Percentiles rank a stretch among this genome's conserved stretches.
Conservation (phyloP, 2,329 filamentous ascomycete genomes). For the Zymoseptoria pseudotritici region DNA sequence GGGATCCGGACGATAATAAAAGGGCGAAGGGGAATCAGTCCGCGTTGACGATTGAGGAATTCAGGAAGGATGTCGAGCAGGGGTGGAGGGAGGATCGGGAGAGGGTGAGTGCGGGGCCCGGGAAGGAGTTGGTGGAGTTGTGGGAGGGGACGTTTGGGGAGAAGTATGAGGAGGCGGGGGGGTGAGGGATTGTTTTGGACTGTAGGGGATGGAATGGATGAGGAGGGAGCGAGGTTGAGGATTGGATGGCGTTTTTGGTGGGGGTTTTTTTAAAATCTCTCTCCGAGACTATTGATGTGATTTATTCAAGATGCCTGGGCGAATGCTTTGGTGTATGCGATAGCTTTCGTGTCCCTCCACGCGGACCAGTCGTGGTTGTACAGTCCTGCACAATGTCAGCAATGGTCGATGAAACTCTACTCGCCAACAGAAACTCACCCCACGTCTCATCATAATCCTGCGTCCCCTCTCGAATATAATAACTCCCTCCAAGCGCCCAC, state of each 20-base stretch:
- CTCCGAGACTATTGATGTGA: neutral
- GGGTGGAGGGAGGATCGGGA: slow-evolving; percentile 44
- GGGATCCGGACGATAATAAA: slow-evolving; percentile 53
- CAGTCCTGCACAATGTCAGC: slow-evolving; percentile 32
- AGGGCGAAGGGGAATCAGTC: slow-evolving; percentile 44
- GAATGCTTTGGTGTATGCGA: slow-evolving; percentile 14
- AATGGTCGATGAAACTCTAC: neutral
- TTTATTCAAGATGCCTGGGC: slow-evolving; percentile 4
- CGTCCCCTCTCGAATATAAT: slow-evolving; percentile 47
- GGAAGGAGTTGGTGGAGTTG: slow-evolving; percentile 34
- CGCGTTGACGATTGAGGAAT: slow-evolving; percentile 46
- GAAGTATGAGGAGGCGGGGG: slow-evolving; percentile 18
- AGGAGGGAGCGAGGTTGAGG: too few species aligned
- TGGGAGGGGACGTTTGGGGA: slow-evolving; percentile 36
- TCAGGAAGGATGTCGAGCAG: slow-evolving; percentile 42
- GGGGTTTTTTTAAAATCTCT: too few species aligned
- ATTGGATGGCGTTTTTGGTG: too few species aligned
- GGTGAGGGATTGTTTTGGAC: too few species aligned
- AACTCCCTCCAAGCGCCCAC: slow-evolving; percentile 47
- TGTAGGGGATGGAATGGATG: too few species aligned
- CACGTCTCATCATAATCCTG: slow-evolving; percentile 53
- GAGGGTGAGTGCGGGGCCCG: slow-evolving; percentile 43
- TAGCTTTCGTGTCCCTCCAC: slow-evolving; percentile 13
- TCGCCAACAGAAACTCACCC: slow-evolving; percentile 26
- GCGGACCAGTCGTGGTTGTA: slow-evolving; percentile 48